Conservation (phyloP, 2,329 filamentous ascomycete species). For the Phaeosphaeriaceae sp. region DNA sequence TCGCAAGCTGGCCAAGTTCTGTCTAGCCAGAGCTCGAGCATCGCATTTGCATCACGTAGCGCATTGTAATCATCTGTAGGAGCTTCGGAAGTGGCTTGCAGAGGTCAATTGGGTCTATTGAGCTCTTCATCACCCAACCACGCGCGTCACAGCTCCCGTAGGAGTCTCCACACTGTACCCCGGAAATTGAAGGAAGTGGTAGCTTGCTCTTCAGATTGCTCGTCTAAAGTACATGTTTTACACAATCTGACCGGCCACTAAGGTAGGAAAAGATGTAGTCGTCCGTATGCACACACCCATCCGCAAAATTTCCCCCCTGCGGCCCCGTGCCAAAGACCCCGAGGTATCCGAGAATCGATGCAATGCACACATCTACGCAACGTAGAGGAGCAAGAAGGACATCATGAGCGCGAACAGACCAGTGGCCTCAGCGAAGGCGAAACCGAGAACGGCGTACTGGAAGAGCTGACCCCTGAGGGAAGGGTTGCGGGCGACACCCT, state of each 20-base stretch:
- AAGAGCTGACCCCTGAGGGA: conserved; percentile 94
- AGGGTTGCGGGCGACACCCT: conserved; percentile 92
- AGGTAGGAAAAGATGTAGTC: conserved; percentile 46
- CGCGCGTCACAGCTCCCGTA: conserved; percentile 34
- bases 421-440: conserved; percentile 93
- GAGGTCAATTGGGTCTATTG: conserved; percentile 39
- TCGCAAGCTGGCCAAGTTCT: conserved; percentile 29
- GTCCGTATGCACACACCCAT: conserved; percentile 50
- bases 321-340: conserved; percentile 44
- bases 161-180: conserved; percentile 30
- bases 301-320: conserved; percentile 47
- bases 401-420: conserved; percentile 67
- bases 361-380: conserved; percentile 49
- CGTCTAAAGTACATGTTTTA: conserved; percentile 54
- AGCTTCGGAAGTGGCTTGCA: conserved; percentile 25
- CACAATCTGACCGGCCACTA: conserved; percentile 52
- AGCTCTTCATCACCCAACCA: conserved; percentile 25
- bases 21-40: conserved; percentile 24
- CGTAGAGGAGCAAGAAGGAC: conserved; percentile 53
- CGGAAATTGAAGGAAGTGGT: conserved; percentile 43
- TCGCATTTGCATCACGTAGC: conserved; percentile 29
- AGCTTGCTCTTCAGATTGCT: conserved; percentile 52
- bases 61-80: conserved; percentile 15
- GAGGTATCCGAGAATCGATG: conserved; percentile 39
- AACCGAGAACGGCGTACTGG: conserved; percentile 94